Evolutionary conservation across 192 early-diverging fungal genomes (phyloP).

Genomic region (Chytriomyces confervae): DNA sequence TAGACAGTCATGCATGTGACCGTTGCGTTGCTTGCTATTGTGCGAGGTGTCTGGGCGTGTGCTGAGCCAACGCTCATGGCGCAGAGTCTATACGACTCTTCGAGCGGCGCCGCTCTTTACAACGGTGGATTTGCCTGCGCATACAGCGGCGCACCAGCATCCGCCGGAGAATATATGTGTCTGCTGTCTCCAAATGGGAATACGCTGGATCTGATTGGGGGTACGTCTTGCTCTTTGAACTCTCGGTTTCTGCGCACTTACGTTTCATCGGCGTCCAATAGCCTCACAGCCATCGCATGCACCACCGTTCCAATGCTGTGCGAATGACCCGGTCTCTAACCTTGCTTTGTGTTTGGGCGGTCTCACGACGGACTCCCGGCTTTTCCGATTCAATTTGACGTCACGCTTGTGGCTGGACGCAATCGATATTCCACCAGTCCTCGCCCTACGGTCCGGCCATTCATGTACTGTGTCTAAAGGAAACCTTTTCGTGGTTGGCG

Average conservation of each 20-base stretch:
- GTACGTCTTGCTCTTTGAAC: too few relatives aligned
- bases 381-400: constrained; percentile 1
- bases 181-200: too few relatives aligned
- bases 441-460: constrained; percentile 19
- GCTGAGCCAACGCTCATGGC: too few relatives aligned
- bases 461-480: constrained; percentile 14
- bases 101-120: constrained; percentile 11
- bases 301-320: constrained; percentile 28
- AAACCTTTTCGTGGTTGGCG: constrained; percentile 16
- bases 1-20: too few relatives aligned
- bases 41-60: too few relatives aligned
- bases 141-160: background rate
- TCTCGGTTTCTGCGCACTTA: too few relatives aligned
- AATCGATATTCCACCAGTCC: background rate
- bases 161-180: background rate
- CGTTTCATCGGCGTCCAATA: too few relatives aligned
- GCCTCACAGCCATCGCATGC: too few relatives aligned
- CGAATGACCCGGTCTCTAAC: constrained; percentile 1
- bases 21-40: too few relatives aligned
- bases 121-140: constrained; percentile 15
- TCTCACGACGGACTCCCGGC: background rate
- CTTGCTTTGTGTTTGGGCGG: constrained; percentile 20
- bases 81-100: constrained; percentile 11
- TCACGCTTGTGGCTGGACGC: constrained; percentile 8
- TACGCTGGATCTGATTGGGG: too few relatives aligned